These are phyloP conservation scores for Carex littledalei DNA, from an alignment of 176 grass and related monocot genomes.

Conservation along the genomic window DNA sequence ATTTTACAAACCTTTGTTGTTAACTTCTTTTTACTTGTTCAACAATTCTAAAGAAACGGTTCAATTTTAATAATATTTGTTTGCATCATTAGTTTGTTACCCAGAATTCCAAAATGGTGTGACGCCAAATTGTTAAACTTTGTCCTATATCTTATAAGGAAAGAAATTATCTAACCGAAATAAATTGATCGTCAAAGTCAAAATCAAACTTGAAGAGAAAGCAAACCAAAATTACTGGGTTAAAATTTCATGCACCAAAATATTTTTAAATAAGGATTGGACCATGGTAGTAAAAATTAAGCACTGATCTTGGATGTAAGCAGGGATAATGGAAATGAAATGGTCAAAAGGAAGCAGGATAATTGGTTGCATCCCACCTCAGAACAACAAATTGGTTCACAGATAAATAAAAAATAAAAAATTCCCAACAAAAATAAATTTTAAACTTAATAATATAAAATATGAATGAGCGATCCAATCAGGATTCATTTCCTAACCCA, in stretches of 20 bases:
- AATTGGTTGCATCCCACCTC: constrained; percentile 8
- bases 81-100: too few species aligned
- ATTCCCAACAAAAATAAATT: background rate
- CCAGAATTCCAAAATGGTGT: too few species aligned
- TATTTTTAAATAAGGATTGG: background rate
- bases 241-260: background rate
- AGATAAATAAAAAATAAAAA: background rate
- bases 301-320: background rate
- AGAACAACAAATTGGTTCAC: background rate
- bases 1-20: too few species aligned
- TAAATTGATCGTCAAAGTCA: too few species aligned
- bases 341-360: constrained; percentile 11
- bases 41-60: too few species aligned
- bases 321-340: constrained; percentile 10
- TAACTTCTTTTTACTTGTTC: too few species aligned
- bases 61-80: too few species aligned
- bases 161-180: too few species aligned
- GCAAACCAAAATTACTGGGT: too few species aligned
- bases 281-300: background rate
- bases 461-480: constrained; percentile 19
- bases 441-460: background rate
- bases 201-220: too few species aligned
- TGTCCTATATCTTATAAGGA: too few species aligned
- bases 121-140: too few species aligned
- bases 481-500: background rate